A percentile compares a stretch with the other conserved stretches of the same genome.
These are phyloP conservation scores for Truncatella angustata DNA, from an alignment of 2,329 filamentous ascomycete species.

Conservation along the genomic window DNA sequence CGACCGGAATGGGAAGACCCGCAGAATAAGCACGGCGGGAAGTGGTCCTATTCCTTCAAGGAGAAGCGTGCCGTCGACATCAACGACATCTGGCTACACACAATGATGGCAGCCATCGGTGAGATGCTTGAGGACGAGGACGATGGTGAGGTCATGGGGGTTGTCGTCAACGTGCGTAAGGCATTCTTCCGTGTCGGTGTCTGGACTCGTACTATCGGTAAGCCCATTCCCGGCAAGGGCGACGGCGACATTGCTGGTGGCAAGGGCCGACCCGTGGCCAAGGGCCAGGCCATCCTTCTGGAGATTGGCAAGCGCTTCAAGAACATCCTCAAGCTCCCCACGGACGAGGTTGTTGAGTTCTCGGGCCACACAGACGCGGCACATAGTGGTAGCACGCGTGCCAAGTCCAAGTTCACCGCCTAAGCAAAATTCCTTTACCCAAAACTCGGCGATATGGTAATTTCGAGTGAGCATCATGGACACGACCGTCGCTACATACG, in stretches of 20 bases:
- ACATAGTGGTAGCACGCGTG: slow-evolving; percentile 87
- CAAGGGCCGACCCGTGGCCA: slow-evolving; percentile 75
- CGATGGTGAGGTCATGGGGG: slow-evolving; percentile 97
- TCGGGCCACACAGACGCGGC: slow-evolving; percentile 95
- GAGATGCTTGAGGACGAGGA: slow-evolving; percentile 95
- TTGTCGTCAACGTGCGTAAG: slow-evolving; percentile 98
- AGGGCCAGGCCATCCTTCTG: slow-evolving; percentile 81
- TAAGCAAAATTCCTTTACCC: slow-evolving; percentile 41
- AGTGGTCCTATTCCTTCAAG: slow-evolving; percentile 98
- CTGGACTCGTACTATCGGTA: slow-evolving; percentile 94
- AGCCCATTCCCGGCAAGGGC: slow-evolving; percentile 73
- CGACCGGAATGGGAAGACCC: slow-evolving; percentile 98
- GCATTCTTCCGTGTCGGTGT: slow-evolving; percentile 96
- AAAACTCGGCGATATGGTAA: background rate
- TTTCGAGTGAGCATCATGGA: background rate
- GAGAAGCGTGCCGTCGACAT: slow-evolving; percentile 90
- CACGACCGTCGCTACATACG: background rate
- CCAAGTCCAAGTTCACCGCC: slow-evolving; percentile 89
- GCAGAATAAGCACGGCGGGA: slow-evolving; percentile 98
- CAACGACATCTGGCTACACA: slow-evolving; percentile 93
- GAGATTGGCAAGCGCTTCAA: slow-evolving; percentile 91
- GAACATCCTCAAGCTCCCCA: slow-evolving; percentile 78
- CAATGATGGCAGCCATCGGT: slow-evolving; percentile 94
- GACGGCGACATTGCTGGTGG: slow-evolving; percentile 70
- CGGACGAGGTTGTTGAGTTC: slow-evolving; percentile 82